A percentile compares a stretch with the other conserved stretches of the same genome.
These are phyloP conservation scores for Coemansia sp. DNA, from an alignment of 192 early-diverging fungal genomes.

Conservation along the genomic window DNA sequence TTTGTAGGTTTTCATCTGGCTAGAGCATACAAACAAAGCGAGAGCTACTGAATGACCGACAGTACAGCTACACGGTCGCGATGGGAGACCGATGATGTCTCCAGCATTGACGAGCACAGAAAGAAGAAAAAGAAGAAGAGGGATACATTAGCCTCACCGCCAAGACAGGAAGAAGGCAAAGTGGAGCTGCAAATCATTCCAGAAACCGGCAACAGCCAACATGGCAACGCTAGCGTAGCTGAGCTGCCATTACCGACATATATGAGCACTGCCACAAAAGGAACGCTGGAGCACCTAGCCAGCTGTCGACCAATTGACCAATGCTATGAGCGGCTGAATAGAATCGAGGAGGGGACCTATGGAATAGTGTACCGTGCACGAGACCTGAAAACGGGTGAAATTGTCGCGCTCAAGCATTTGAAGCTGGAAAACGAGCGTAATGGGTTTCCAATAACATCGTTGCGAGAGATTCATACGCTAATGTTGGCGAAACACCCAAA, in stretches of 20 bases:
- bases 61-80: background rate
- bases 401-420: constrained; percentile 76
- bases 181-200: background rate
- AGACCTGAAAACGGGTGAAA: constrained; percentile 75
- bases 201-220: background rate
- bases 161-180: background rate
- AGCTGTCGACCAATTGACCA: constrained; percentile 38
- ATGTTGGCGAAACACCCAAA: constrained; percentile 78
- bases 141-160: background rate
- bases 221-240: background rate
- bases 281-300: constrained; percentile 9
- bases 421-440: constrained; percentile 77
- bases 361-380: constrained; percentile 94
- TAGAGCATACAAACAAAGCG: too few species aligned
- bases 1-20: too few species aligned
- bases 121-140: constrained; percentile 4
- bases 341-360: constrained; percentile 96
- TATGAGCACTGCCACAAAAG: background rate
- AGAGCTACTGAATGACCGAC: background rate
- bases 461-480: constrained; percentile 78
- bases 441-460: constrained; percentile 78
- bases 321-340: constrained; percentile 91
- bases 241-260: background rate
- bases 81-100: constrained; percentile 4
- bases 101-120: background rate